These are phyloP conservation scores for Mrakia hoshinonis DNA, from an alignment of 768 basidiomycete genomes.

Conservation along the genomic window DNA sequence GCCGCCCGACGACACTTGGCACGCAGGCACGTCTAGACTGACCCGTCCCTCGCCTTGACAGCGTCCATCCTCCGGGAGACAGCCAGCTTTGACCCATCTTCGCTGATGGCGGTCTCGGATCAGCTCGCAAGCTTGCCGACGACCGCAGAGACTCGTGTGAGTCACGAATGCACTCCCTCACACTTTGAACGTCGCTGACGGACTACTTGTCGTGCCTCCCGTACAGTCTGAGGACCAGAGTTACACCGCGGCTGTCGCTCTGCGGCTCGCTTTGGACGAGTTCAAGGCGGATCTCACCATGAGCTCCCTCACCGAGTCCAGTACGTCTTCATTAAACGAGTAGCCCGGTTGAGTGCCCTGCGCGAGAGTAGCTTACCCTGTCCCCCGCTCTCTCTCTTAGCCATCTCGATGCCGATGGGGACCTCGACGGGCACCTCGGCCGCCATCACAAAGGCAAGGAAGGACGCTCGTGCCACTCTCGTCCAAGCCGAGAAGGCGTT, in stretches of 20 bases:
- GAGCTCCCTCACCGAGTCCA: constrained; percentile 80
- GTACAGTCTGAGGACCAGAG: constrained; percentile 63
- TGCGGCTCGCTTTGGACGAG: constrained; percentile 66
- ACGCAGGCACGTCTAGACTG: neutral
- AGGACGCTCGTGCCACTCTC: constrained; percentile 56
- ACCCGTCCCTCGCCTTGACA: neutral
- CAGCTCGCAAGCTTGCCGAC: constrained; percentile 47
- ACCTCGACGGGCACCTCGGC: constrained; percentile 48
- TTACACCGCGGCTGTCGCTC: constrained; percentile 65
- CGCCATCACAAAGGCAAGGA: constrained; percentile 46
- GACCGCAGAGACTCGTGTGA: constrained; percentile 54
- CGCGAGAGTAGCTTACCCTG: neutral
- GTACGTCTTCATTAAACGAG: constrained; percentile 46
- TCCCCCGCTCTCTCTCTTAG: constrained; percentile 41
- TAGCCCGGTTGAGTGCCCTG: too few species aligned
- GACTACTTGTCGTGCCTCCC: neutral
- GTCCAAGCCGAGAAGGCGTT: constrained; percentile 62
- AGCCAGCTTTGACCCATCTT: constrained; percentile 51
- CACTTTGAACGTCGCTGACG: neutral
- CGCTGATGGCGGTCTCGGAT: neutral
- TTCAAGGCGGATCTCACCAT: constrained; percentile 82
- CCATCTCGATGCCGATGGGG: constrained; percentile 75
- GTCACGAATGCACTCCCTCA: constrained; percentile 16
- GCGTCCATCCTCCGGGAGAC: constrained; percentile 32
- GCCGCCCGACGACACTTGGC: neutral